phyloP scores from a whole-genome alignment of 2,329 filamentous ascomycete species.

The Fusarium brevicatenulatum region DNA sequence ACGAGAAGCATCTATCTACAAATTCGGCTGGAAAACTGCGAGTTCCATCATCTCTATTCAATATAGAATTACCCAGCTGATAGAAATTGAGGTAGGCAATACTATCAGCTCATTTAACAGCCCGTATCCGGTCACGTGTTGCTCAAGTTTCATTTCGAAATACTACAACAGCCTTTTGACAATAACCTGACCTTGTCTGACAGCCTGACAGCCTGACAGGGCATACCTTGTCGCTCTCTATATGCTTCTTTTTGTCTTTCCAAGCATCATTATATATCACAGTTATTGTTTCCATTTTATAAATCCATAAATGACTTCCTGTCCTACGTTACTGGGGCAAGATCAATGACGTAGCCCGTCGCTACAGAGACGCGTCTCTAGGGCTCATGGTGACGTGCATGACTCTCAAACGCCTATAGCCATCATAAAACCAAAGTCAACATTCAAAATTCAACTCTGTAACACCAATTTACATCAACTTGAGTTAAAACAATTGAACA shows the following conservation, averaged over 20 bases:
- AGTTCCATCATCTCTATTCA: rapidly evolving
- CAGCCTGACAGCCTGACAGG: no score
- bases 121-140: background rate
- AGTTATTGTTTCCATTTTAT: background rate
- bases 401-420: background rate
- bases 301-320: rapidly evolving
- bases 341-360: background rate
- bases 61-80: no score
- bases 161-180: rapidly evolving
- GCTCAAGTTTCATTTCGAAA: rapidly evolving
- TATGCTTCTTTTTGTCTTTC: background rate
- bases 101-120: no score
- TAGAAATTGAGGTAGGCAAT: no score
- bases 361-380: slow-evolving; percentile 14
- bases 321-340: background rate
- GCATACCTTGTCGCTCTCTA: no score
- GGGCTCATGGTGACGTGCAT: slow-evolving; percentile 24
- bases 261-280: rapidly evolving
- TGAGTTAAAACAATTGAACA: rapidly evolving
- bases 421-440: background rate
- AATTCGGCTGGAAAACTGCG: rapidly evolving
- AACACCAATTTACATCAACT: no score
- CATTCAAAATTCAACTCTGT: rapidly evolving
- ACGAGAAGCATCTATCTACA: background rate
- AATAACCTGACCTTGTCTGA: background rate